Percentiles rank a stretch among this genome's conserved stretches.
phyloP scores from a whole-genome alignment of 768 basidiomycete genomes.

The Trametes elegans region DNA sequence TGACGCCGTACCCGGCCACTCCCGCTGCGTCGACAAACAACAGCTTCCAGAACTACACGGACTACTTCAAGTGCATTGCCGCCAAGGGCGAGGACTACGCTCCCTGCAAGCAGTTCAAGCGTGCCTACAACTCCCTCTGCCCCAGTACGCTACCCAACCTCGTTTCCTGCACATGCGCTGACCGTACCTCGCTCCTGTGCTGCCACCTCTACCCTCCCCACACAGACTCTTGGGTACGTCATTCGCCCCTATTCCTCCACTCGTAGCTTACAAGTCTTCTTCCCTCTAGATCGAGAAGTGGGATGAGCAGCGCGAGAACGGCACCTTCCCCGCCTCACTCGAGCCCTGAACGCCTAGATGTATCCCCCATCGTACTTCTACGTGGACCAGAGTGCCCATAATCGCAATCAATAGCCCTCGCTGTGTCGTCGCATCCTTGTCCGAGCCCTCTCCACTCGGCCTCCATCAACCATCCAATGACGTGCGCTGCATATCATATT shows the following conservation, averaged over 20 bases:
- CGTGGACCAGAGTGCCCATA: not conserved
- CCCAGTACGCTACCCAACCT: conserved; percentile 71
- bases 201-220: conserved; percentile 2
- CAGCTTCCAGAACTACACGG: conserved; percentile 94
- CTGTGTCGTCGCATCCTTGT: not conserved
- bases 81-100: conserved; percentile 98
- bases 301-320: conserved; percentile 93
- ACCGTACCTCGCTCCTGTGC: not conserved
- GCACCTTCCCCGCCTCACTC: conserved; percentile 89
- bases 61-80: conserved; percentile 96
- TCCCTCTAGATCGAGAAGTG: conserved; percentile 70
- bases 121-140: conserved; percentile 93
- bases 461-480: too few relatives aligned
- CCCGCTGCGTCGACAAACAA: not conserved
- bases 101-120: conserved; percentile 99
- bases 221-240: conserved; percentile 84
- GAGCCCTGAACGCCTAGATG: conserved; percentile 53
- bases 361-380: not conserved
- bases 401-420: not conserved
- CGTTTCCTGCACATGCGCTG: not conserved
- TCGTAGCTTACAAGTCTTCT: not conserved
- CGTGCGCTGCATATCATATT: too few relatives aligned
- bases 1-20: not conserved
- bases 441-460: not conserved
- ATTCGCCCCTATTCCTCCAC: not conserved